A percentile compares a stretch with the other conserved stretches of the same genome.
Evolutionary conservation across 2,329 filamentous ascomycete species (phyloP).

Genomic region (Hymenoscyphus linearis): DNA sequence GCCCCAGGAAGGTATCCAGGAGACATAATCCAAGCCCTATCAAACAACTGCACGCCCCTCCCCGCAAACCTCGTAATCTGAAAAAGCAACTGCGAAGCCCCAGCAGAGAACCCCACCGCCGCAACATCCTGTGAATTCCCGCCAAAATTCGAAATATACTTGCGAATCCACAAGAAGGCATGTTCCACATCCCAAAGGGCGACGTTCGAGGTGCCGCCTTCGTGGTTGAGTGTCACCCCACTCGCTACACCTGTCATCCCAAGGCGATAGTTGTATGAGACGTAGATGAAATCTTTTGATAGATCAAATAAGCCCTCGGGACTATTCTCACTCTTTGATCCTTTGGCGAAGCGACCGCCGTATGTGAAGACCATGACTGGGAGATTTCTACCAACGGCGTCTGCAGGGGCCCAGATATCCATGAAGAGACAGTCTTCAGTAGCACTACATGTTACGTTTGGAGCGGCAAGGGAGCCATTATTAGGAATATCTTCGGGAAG

Average conservation of each 20-base stretch:
- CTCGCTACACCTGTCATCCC: conserved; percentile 31
- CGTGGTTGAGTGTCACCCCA: conserved; percentile 27
- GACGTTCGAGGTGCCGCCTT: conserved; percentile 27
- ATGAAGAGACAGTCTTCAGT: conserved; percentile 30
- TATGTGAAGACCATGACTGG: conserved; percentile 32
- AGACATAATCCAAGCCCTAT: conserved; percentile 32
- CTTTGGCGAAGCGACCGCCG: conserved; percentile 29
- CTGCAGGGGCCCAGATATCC: conserved; percentile 27
- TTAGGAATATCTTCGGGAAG: conserved; percentile 32
- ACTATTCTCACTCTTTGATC: conserved; percentile 31
- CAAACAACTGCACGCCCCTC: conserved; percentile 30
- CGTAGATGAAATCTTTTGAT: conserved; percentile 30
- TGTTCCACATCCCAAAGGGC: conserved; percentile 38
- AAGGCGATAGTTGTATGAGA: conserved; percentile 33
- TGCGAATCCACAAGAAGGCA: conserved; percentile 43
- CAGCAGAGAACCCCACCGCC: conserved; percentile 47
- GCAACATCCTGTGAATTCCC: conserved; percentile 43
- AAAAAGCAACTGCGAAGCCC: conserved; percentile 36
- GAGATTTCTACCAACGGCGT: conserved; percentile 25
- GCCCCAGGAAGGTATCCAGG: conserved; percentile 34
- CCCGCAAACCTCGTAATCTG: conserved; percentile 32
- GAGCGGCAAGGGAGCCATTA: conserved; percentile 30
- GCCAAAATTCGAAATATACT: conserved; percentile 40
- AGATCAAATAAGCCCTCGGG: conserved; percentile 34
- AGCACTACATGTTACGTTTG: conserved; percentile 32